Evolutionary conservation across 106 monocot species (phyloP).

Genomic region (Triglochin maritima): DNA sequence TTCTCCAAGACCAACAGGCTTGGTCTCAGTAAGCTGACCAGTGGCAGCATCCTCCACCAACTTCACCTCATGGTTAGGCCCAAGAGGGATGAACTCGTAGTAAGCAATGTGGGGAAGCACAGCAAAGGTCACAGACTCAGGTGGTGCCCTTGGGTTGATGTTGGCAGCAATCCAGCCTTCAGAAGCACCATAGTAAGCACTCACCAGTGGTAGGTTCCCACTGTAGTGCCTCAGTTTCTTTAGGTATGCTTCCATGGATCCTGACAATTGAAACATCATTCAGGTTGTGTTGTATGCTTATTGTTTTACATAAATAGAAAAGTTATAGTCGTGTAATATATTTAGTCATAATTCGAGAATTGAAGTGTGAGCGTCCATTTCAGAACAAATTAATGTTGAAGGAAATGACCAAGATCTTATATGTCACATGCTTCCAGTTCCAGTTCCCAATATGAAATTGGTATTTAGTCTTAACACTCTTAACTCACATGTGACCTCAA

Average conservation of each 20-base stretch:
- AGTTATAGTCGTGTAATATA: no score
- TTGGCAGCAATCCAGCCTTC: constrained; percentile 80
- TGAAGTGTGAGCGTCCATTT: no score
- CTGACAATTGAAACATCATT: neutral
- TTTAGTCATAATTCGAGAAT: no score
- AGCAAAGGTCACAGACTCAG: constrained; percentile 47
- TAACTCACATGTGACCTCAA: no score
- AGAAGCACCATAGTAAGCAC: constrained; percentile 74
- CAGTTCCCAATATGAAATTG: no score
- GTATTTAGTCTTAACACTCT: no score
- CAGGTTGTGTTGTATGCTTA: no score
- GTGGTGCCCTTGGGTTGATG: constrained; percentile 43
- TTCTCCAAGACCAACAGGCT: constrained; percentile 61
- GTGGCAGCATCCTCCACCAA: constrained; percentile 21
- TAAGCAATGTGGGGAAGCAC: constrained; percentile 74
- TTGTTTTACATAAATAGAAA: no score
- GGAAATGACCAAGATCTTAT: no score
- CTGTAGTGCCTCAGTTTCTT: constrained; percentile 81
- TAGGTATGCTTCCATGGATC: constrained; percentile 82
- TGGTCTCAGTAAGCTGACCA: constrained; percentile 30
- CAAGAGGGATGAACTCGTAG: constrained; percentile 78
- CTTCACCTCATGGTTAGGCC: constrained; percentile 11
- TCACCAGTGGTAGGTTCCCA: constrained; percentile 56
- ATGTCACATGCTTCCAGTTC: no score
- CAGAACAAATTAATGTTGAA: no score